A percentile compares a stretch with the other conserved stretches of the same genome.
Conservation (phyloP, 2,329 filamentous ascomycete species). For the Claviceps capensis region DNA sequence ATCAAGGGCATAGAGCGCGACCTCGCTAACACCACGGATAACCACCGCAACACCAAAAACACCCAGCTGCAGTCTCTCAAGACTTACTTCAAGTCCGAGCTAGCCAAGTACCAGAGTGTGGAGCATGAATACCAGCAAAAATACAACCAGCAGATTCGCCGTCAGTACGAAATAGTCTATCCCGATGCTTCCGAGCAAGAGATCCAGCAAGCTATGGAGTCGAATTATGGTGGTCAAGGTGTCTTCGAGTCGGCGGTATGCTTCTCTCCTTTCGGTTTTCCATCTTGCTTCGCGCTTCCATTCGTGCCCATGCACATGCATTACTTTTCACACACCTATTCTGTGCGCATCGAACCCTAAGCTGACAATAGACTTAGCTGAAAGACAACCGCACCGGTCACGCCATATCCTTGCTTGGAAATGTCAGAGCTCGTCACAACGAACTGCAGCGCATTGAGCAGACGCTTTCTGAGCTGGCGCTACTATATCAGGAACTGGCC, state of each 20-base stretch:
- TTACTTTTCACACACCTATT: not conserved
- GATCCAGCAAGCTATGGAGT: constrained; percentile 52
- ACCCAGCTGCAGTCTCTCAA: constrained; percentile 58
- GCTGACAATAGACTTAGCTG: constrained; percentile 34
- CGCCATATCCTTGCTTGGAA: constrained; percentile 59
- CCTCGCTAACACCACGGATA: constrained; percentile 46
- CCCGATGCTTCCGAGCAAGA: constrained; percentile 65
- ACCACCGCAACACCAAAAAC: constrained; percentile 50
- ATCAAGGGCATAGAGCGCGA: constrained; percentile 65
- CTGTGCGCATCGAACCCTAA: not conserved
- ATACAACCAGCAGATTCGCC: constrained; percentile 64
- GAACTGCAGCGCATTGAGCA: constrained; percentile 71
- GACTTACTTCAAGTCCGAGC: constrained; percentile 56
- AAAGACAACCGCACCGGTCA: constrained; percentile 62
- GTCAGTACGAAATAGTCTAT: constrained; percentile 72
- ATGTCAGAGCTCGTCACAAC: constrained; percentile 69
- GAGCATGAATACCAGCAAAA: constrained; percentile 57
- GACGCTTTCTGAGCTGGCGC: constrained; percentile 55
- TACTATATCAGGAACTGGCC: constrained; percentile 62
- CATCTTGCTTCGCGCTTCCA: not conserved
- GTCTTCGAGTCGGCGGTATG: constrained; percentile 72
- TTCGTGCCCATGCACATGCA: not conserved
- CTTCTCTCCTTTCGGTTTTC: not conserved
- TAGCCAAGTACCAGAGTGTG: constrained; percentile 56
- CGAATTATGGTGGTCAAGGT: constrained; percentile 64